Base-by-base conservation (phyloP, 2,329 filamentous ascomycete genomes). In the Alternaria tenuissima region DNA sequence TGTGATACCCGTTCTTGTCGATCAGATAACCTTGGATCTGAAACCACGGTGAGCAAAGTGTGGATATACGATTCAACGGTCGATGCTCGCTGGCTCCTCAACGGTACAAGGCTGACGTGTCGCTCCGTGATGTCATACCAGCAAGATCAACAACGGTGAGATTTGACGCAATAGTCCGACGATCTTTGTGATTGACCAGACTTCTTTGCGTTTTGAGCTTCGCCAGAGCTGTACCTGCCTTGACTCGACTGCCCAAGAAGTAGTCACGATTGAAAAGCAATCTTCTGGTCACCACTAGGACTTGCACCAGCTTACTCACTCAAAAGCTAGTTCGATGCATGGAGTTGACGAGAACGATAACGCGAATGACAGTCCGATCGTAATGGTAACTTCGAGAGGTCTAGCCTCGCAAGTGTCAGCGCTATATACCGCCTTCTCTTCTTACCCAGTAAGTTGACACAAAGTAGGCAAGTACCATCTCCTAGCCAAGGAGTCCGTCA, bases 1-100 rank as follows among this genome's bases (percentile, higher is more conserved):
- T 55, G 44, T 42, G 56, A 59, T 59, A n/a, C 36, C 52, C 43
- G 52, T 53, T 55, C 28, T 53, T 43, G 43, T 44, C 53, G 56
- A 59, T 59, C 43, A 36, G 22, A 38, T 55, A 53, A 55, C 34
- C 22, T 30, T 18, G 53, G 30, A 55, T 59, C 51, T 59, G 56
- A 59, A 59, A 59, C 56, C 14, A 32, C 36, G 18, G 43, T 41
- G 44, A 39, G 24, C 38, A 30, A 36, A 24, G 28, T 42, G 38
- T 55, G 51, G 56, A 48, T 20, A 38, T 44, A 38, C 38, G 30
- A 52, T 52, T 55, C 51, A 49, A 48, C 36, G 28, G 32, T 59
- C 26, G 43, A 43, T 38, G 12, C 18, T 28, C 20, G 34, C 34
- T 48, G 43, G 18, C 36, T 48, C 46, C 30, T 43, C 51, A 59